These are phyloP conservation scores for Aquilaria agallochum DNA, from an alignment of 441 rosid species.

Conservation along the genomic window DNA sequence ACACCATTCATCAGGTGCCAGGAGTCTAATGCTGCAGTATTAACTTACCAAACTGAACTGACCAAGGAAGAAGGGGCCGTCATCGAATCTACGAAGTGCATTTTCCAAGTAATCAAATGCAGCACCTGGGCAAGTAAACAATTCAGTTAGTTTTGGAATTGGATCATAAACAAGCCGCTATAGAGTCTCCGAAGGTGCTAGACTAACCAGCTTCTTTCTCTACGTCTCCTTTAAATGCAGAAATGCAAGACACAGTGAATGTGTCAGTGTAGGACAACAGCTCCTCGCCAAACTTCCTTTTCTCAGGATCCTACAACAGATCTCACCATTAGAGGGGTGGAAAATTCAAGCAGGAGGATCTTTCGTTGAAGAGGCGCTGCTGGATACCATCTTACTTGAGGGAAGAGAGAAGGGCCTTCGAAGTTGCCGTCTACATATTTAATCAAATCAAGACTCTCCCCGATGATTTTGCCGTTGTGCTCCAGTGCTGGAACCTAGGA, in stretches of 20 bases:
- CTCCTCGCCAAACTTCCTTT: conserved; percentile 63
- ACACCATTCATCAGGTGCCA: too few species aligned
- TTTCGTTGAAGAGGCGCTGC: not conserved
- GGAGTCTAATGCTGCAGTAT: too few species aligned
- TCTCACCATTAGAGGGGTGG: conserved; percentile 3
- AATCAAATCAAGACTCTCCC: conserved; percentile 86
- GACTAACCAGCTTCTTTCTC: conserved; percentile 51
- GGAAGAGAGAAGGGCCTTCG: conserved; percentile 73
- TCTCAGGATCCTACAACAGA: conserved; percentile 64
- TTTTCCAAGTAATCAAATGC: conserved; percentile 72
- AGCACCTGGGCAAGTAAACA: conserved; percentile 39
- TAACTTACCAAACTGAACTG: conserved; percentile 65
- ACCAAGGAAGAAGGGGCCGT: conserved; percentile 88
- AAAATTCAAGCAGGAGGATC: not conserved
- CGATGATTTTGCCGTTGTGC: conserved; percentile 77
- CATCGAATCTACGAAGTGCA: conserved; percentile 59
- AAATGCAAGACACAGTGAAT: conserved; percentile 30
- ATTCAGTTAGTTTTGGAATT: conserved; percentile 1
- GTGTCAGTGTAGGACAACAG: conserved; percentile 48
- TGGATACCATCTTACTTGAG: conserved; percentile 34
- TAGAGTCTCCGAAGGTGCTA: not conserved
- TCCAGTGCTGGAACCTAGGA: conserved; percentile 80
- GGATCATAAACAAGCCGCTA: not conserved
- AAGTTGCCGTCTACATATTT: conserved; percentile 78
- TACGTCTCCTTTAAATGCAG: conserved; percentile 60